These are phyloP conservation scores for Lecanosticta acicola DNA, from an alignment of 2,329 filamentous ascomycete species.

Conservation along the genomic window DNA sequence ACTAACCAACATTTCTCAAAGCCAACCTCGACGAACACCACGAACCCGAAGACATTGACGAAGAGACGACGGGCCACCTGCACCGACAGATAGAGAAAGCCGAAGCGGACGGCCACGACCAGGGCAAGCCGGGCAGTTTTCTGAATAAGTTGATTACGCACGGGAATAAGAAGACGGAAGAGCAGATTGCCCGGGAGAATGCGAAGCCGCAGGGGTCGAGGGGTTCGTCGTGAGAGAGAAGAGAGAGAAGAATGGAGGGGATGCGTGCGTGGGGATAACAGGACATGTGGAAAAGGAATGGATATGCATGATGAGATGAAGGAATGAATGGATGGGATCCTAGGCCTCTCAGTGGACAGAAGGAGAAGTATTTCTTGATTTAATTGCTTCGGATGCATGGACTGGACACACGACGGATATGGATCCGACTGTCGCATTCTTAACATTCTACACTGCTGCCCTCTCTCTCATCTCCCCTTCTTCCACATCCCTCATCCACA, in stretches of 20 bases:
- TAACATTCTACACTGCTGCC: no score
- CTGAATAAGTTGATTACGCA: conserved; percentile 34
- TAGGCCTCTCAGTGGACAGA: no score
- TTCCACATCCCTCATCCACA: no score
- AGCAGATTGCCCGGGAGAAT: conserved; percentile 27
- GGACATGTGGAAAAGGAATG: not conserved
- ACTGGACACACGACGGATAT: no score
- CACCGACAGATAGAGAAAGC: conserved; percentile 33
- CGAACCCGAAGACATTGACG: conserved; percentile 33
- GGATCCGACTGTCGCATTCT: no score
- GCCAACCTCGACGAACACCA: conserved; percentile 28
- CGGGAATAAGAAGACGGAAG: conserved; percentile 38
- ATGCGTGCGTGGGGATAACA: not conserved
- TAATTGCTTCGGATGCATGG: no score
- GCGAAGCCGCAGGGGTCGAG: not conserved
- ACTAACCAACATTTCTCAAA: conserved; percentile 6
- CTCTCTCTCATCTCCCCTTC: no score
- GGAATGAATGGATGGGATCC: no score
- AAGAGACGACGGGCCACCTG: conserved; percentile 35
- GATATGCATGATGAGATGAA: not conserved
- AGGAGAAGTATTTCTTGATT: no score
- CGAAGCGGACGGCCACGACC: conserved; percentile 27
- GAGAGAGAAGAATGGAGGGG: not conserved
- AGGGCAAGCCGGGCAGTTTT: conserved; percentile 33
- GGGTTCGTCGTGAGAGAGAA: not conserved